These are phyloP conservation scores for Hura crepitans DNA, from an alignment of 441 rosid genomes.

Conservation along the genomic window DNA sequence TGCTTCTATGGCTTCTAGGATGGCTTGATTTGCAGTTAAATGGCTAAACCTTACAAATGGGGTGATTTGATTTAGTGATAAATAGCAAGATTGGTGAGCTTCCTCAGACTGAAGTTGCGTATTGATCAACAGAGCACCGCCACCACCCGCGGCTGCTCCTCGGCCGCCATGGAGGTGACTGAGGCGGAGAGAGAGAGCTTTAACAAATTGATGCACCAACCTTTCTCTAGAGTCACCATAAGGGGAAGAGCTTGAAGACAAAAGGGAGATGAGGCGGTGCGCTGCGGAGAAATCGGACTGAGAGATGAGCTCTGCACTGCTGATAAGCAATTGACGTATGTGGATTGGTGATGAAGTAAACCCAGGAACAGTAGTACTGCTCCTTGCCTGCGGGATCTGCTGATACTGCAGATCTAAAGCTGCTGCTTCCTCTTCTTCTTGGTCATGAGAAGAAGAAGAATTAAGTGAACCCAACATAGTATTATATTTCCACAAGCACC, in stretches of 20 bases:
- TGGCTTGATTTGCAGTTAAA: constrained; percentile 90
- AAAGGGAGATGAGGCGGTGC: constrained; percentile 50
- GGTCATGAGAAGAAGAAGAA: constrained; percentile 20
- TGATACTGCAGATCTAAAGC: constrained; percentile 17
- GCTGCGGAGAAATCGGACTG: constrained; percentile 71
- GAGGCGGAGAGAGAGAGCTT: constrained; percentile 68
- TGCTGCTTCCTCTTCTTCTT: constrained; percentile 9
- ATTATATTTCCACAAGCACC: not conserved
- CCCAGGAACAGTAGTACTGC: not conserved
- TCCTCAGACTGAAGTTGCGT: constrained; percentile 4
- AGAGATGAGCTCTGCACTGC: constrained; percentile 61
- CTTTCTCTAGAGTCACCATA: constrained; percentile 77
- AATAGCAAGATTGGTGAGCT: constrained; percentile 61
- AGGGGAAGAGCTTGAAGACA: constrained; percentile 59
- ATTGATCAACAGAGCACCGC: constrained; percentile 12
- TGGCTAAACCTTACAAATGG: constrained; percentile 85
- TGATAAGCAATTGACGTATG: constrained; percentile 64
- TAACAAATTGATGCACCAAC: constrained; percentile 61
- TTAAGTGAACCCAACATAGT: constrained; percentile 20
- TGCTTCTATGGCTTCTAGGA: constrained; percentile 59
- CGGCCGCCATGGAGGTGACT: constrained; percentile 26
- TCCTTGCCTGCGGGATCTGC: not conserved
- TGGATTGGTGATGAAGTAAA: constrained; percentile 36
- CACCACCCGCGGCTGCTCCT: constrained; percentile 17
- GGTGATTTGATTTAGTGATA: constrained; percentile 76